Evolutionary conservation across 1,139 yeast genomes (phyloP), one percentile per base, ranked within the genome.

Genomic region (Sugiyamaella japonica): DNA sequence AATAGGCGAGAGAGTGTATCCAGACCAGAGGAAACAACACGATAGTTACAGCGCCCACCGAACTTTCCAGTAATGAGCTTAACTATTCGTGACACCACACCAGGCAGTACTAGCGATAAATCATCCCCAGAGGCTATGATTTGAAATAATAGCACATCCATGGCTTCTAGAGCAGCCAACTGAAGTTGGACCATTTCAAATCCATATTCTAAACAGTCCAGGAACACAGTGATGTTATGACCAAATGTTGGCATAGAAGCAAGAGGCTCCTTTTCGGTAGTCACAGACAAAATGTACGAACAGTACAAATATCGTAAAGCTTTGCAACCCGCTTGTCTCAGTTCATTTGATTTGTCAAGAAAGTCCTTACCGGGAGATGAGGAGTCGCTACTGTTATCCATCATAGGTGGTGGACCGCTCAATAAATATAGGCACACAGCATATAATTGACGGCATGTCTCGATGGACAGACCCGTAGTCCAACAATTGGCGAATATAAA

Each of bases 61-160:
- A 75, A 72, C n/a, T 66, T 63, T 0, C 71, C 68, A 1, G 64
- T 66, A 0, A 80, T 61, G 3, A 80, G 61, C 55, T 79, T 81
- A 1, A 78, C 69, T 17, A 83, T 61, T 0, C 71, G 63, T 0
- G 88, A 84, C 0, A 82, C 77, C 16, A 75, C 75, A 0, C 85
- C 86, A 0, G 89, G 89, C 13, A 83, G 66, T 47, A 83, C 74
- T 54, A 76, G 69, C 0, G 86, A 80, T 7, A 82, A 55, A 1
- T 75, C 66, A 53, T 82, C 86, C 1, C 84, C 84, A 61, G 77
- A 77, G n/a, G 66, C 55, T 13, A 76, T 66, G 2, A 77, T 53
- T 5, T 66, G 57, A 17, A 66, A 64, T 54, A 75, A 75, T 1
- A 81, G 59, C 0, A 64, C 57, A 0, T 62, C 53, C 36, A 82